Conservation (phyloP, 2,329 filamentous ascomycete species). For the Curvularia lunata region DNA sequence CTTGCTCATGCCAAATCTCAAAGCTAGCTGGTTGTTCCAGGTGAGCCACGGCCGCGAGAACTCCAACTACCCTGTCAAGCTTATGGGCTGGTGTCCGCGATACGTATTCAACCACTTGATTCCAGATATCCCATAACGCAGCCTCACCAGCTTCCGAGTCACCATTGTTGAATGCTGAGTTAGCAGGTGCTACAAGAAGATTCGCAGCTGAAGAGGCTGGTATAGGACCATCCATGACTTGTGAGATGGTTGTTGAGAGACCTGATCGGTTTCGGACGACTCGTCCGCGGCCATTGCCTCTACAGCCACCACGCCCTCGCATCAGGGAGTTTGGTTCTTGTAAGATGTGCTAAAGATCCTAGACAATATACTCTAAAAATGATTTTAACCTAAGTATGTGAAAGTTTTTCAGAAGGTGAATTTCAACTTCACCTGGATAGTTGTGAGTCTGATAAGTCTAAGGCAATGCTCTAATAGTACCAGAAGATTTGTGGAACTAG, state of each 20-base stretch:
- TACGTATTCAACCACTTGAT: slow-evolving; percentile 2
- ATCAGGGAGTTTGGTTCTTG: neutral
- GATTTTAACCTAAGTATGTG: neutral
- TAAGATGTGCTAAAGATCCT: neutral
- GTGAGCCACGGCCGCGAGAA: neutral
- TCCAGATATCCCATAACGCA: slow-evolving; percentile 6
- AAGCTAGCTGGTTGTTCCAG: neutral
- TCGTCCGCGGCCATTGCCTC: neutral
- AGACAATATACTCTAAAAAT: neutral
- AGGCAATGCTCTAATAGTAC: neutral
- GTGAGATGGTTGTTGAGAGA: neutral
- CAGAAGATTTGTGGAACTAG: neutral
- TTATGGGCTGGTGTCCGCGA: neutral
- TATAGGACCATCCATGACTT: neutral
- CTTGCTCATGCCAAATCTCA: neutral
- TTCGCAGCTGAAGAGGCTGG: neutral
- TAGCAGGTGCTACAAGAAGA: neutral
- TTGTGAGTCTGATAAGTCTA: neutral
- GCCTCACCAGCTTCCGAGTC: slow-evolving; percentile 1
- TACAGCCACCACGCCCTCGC: neutral
- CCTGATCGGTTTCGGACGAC: neutral
- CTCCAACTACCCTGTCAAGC: slow-evolving; percentile 4
- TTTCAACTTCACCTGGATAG: neutral
- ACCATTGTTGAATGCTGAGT: neutral
- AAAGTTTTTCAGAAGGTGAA: neutral